Evolutionary conservation across 2,329 filamentous ascomycete genomes (phyloP).

Genomic region (Aspergillus sp.): DNA sequence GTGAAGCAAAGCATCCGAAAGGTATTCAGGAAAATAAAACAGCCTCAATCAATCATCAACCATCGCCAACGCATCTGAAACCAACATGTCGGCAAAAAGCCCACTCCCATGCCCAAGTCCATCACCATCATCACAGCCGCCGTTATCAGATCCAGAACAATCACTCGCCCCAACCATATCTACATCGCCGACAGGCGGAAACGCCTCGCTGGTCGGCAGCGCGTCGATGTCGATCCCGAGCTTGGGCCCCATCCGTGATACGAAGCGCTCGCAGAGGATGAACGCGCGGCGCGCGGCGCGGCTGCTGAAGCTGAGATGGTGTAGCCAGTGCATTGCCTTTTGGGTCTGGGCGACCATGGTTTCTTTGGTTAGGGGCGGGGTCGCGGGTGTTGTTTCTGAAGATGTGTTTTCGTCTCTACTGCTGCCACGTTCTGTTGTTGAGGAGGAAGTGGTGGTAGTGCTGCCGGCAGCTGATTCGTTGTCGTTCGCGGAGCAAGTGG

Average conservation of each 20-base stretch:
- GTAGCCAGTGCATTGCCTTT: conserved; percentile 41
- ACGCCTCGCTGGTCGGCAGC: conserved; percentile 24
- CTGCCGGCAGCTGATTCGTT: neutral
- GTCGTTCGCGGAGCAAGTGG: conserved; percentile 15
- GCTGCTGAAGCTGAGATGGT: conserved; percentile 31
- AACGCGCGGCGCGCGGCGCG: conserved; percentile 37
- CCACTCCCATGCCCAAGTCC: neutral
- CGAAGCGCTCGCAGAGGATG: conserved; percentile 31
- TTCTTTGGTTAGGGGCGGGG: too few relatives aligned
- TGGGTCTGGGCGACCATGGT: conserved; percentile 21
- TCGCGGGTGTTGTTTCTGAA: too few relatives aligned
- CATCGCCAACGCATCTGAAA: neutral
- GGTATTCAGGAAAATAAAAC: neutral
- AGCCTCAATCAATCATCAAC: conserved; percentile 4
- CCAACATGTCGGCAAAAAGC: neutral
- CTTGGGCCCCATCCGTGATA: conserved; percentile 31
- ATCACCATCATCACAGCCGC: too few relatives aligned
- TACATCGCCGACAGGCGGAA: conserved; percentile 2
- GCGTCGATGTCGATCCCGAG: conserved; percentile 32
- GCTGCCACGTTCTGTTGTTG: neutral
- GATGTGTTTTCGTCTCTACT: too few relatives aligned
- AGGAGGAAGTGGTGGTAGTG: neutral
- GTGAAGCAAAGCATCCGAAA: neutral
- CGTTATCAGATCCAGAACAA: neutral
- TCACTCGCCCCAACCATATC: neutral